Base-by-base conservation (phyloP, 306 rosid species). In the Prosopis cineraria region DNA sequence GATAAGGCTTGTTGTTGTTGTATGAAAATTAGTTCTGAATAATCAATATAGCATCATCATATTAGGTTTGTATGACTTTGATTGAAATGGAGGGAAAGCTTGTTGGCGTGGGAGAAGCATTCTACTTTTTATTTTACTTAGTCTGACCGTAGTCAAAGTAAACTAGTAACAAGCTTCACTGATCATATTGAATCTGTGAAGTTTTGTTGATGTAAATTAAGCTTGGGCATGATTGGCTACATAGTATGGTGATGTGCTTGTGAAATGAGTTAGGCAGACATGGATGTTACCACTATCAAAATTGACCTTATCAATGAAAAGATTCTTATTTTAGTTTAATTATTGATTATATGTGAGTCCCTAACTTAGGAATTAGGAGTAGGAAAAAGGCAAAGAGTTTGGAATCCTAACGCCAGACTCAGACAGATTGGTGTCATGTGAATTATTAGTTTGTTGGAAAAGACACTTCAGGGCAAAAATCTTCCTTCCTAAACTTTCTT, bases 401-500 rank as follows among this genome's bases (percentile, higher is more conserved):
- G 47, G 19, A 30, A 66, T 36, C 27, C 2, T 40, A 37, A 37
- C 11, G 9, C 20, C 14, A 1, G 43, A 37, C 31, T 37, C 13
- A 1, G 8, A 66, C 68, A 30, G 29, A 31, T 11, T 13, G 0
- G 9, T 36, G 16, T 20, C 71, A n/a, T 66, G 30, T 36, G 48
- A 37, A 25, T 20, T 10, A 66, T 66, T 5, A 36, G 5, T 40
- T 20, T 13, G 14, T 66, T 66, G 30, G 30, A 10, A 10, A 66
- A 11, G 48, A 37, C 50, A 12, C 48, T 9, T 66, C 20, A 37
- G 37, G 29, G 4, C 68, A 73, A 25, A 73, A 39, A 73, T 56
- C 70, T 36, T 59, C 19, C 37, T 29, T 22, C 40, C 33, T 68
- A 41, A 75, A 75, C 66, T 34, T 68, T 66, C 6, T 39, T 27